Base-by-base conservation (phyloP, 164 flowering plant genomes). In the Liriodendron chinense region DNA sequence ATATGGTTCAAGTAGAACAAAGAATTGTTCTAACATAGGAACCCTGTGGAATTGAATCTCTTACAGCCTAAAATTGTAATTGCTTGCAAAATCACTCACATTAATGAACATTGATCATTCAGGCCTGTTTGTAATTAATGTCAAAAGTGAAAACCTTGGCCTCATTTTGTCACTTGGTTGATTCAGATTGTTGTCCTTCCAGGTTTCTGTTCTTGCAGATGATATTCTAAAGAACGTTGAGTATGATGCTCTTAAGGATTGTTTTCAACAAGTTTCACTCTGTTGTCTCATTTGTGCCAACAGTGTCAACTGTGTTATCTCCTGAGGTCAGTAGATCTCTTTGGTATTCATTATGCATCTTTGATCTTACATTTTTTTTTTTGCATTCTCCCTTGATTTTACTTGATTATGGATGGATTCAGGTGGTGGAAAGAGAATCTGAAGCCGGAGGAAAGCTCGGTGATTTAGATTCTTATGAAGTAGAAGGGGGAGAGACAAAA, bases 141-240 rank as follows among this genome's bases (percentile, higher is more conserved):
- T 4, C 43, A 34, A 34, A 4, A 34, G 43, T 34, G 43, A 34
- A 34, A 34, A 34, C 43, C 43, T 34, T 34, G 43, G 43, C 43
- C 43, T 34, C 5, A 6, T 34, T 34, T 34, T 34, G 43, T 7
- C 43, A 34, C 71, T 9, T 34, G 26, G 43, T 34, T 34, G 43
- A 34, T 34, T 34, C 18, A 10, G 8, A 34, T 78, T 16, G 56
- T 72, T n/a, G 57, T 71, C 22, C 56, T 77, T 81, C 57, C 85
- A 95, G 99, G 92, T 93, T 70, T 86, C 99, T 74, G 96, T 89
- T 78, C 79, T 95, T 74, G 98, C 97, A 23, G 98, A 95, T 87
- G 98, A 95, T 72, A 92, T 95, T 79, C 78, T 95, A 65, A 95
- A 95, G 89, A 95, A 89, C 78, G 94, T 95, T 4, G 97, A 95